Percentiles rank a stretch among this genome's conserved stretches.
phyloP scores from a whole-genome alignment of 2,329 filamentous ascomycete species.

The Botryotinia calthae region DNA sequence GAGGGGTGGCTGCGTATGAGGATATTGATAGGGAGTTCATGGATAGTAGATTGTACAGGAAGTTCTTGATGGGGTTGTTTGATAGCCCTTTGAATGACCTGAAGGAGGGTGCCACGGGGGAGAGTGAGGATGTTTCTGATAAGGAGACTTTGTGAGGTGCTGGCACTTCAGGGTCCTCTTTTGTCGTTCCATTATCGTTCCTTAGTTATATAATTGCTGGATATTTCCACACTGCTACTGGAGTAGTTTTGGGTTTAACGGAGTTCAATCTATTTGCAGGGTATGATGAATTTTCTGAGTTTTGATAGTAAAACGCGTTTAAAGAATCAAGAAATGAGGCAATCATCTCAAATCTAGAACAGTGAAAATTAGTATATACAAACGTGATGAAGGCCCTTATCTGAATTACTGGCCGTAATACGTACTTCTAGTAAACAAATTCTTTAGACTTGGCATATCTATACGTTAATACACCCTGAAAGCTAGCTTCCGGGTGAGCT shows the following conservation, averaged over 20 bases:
- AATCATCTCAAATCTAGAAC: neutral
- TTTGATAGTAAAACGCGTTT: neutral
- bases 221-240: neutral
- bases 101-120: neutral
- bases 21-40: conserved; percentile 19
- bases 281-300: neutral
- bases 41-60: conserved; percentile 14
- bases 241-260: neutral
- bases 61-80: conserved; percentile 17
- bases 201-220: too few relatives aligned
- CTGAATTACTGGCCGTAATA: neutral
- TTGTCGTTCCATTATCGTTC: neutral
- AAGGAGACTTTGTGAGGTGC: neutral
- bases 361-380: neutral
- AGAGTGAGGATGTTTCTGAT: neutral
- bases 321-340: neutral
- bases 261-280: neutral
- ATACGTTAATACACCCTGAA: neutral
- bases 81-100: neutral
- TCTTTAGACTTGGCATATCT: neutral
- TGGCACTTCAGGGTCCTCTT: neutral
- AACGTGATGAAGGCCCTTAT: neutral
- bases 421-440: neutral
- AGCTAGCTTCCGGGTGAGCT: neutral
- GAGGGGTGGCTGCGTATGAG: conserved; percentile 15